phyloP scores from a whole-genome alignment of 2,329 filamentous ascomycete species.

The Beauveria sp. region DNA sequence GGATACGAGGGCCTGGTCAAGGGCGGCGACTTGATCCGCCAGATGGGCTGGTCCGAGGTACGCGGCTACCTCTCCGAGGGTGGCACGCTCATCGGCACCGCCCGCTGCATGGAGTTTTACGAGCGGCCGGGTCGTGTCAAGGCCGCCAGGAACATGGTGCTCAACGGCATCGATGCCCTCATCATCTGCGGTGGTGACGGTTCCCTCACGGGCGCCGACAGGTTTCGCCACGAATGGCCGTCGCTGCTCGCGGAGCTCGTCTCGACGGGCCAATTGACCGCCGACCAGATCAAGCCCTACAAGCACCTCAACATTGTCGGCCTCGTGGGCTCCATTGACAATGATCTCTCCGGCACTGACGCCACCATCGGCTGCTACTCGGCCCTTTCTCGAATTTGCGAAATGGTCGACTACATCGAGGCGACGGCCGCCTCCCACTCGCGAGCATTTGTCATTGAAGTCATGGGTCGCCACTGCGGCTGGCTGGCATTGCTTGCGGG shows the following conservation, averaged over 20 bases:
- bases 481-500: constrained; percentile 96
- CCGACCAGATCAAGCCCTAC: constrained; percentile 67
- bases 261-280: constrained; percentile 59
- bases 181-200: constrained; percentile 97
- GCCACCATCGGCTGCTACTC: constrained; percentile 97
- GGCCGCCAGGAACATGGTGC: constrained; percentile 90
- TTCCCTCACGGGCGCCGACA: constrained; percentile 89
- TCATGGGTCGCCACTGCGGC: constrained; percentile 97
- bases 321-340: constrained; percentile 94
- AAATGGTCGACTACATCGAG: constrained; percentile 94
- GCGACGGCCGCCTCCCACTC: constrained; percentile 92
- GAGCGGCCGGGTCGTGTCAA: constrained; percentile 74
- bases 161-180: constrained; percentile 87
- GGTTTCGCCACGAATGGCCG: constrained; percentile 88
- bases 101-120: constrained; percentile 86
- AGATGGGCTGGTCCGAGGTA: constrained; percentile 89
- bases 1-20: constrained; percentile 93
- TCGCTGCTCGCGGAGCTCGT: constrained; percentile 81
- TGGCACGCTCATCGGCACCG: constrained; percentile 92
- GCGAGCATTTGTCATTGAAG: constrained; percentile 92
- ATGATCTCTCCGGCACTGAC: constrained; percentile 94
- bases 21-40: constrained; percentile 78
- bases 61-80: constrained; percentile 90
- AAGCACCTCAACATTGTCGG: constrained; percentile 91
- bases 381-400: constrained; percentile 84